Evolutionary conservation across 2,329 filamentous ascomycete genomes (phyloP), one percentile per base, ranked within the genome.

Genomic region (Raffaelea ambrosiae): DNA sequence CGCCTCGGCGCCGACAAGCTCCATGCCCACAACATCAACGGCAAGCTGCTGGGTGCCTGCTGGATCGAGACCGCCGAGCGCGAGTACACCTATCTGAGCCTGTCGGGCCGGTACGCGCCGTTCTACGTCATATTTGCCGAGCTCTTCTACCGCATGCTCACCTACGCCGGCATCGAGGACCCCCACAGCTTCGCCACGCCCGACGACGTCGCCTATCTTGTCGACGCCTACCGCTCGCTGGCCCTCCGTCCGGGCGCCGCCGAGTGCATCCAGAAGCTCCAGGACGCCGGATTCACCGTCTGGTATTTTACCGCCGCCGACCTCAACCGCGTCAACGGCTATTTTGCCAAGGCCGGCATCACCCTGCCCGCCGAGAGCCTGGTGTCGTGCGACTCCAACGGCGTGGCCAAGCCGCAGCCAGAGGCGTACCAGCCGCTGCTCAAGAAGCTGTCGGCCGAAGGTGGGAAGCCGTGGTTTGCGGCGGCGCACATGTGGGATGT

Each of bases 1-100:
- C 41, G 19, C 16, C n/a, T 43, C 23, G 41, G 41, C n/a, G 70
- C 39, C 73, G 26, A 43, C 16, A 31, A 35, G n/a, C 29, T 43
- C 9, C 23, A 22, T 3, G 23, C 23, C 4, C n/a, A 43, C 11
- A 22, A 22, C 41, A 22, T 43, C 41, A 20, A 20, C 11, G 16
- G 21, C 14, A 31, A 22, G 11, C 23, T 43, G 23, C 19, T 43
- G 16, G 41, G 22, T 8, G 23, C 23, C 18, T 19, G 18, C 16
- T 43, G 41, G 41, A 8, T 35, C n/a, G 41, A 43, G 26, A 22
- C 41, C n/a, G 23, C 41, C 13, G 41, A 43, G 29, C 23, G 29
- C 23, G 41, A 43, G 29, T 43, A 43, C 41, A 43, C 41, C 3
- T 43, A 43, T 16, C 41, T 43, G 11, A 33, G 23, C 23, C 22